Base-by-base conservation (phyloP, 192 early-diverging fungal genomes). In the Coemansia furcata region DNA sequence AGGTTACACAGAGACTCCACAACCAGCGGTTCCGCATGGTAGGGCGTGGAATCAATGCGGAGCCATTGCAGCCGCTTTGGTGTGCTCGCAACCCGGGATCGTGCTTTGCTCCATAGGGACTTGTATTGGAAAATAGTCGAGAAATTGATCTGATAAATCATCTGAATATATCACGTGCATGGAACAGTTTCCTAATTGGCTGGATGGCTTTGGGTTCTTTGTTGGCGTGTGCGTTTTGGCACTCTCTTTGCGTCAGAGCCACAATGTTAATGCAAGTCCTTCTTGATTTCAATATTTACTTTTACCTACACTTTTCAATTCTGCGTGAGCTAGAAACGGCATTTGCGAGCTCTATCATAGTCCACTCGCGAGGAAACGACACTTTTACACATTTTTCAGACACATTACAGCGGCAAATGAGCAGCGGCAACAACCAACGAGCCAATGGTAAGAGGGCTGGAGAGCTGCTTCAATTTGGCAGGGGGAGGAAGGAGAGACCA, bases 51-150 rank as follows among this genome's bases (percentile, higher is more conserved):
- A 89, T 90, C 59, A 62, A 59, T 17, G 89, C 89, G 2, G 88
- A 89, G 62, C 87, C 90, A 19, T 55, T 93, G 54, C 92, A 93
- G 74, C 90, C 89, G 14, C 83, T 91, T 33, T 91, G 89, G 89
- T 91, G 88, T 67, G 88, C 85, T 1, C 82, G 85, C 65, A 74
- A 89, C 70, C 88, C 87, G 6, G 84, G 84, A 39, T 60, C 36
- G 7, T 85, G 84, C 72, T 52, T 76, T 44, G 69, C 77, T 11
- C 80, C 84, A 1, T 69, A 54, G 50, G 3, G 5, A 14, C 14
- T 39, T 39, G 0, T 4, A 15, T 42, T 15, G 40, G 11, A 42
- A 14, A 26, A 26, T 15, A 15, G 15, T 15, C 40, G 9, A 9
- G 46, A 23, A 10, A 10, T 21, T 49, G 6, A 9, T 19, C 44